Evolutionary conservation across 768 basidiomycete genomes (phyloP).

Genomic region (Calocybe cyanea): DNA sequence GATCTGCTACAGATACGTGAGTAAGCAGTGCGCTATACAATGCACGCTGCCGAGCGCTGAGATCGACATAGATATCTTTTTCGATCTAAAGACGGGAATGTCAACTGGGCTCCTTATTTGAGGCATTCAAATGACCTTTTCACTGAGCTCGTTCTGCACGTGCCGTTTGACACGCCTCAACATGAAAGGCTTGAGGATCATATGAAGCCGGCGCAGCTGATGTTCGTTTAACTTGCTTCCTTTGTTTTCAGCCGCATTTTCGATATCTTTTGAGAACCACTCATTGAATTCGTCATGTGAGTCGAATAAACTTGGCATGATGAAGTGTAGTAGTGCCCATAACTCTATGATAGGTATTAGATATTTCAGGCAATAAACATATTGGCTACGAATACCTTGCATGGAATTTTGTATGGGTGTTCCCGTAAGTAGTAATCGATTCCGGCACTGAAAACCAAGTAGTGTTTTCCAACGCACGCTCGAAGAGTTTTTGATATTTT

Average conservation of each 20-base stretch:
- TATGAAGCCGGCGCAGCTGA: slow-evolving; percentile 90
- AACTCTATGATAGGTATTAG: slow-evolving; percentile 56
- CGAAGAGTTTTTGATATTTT: slow-evolving; percentile 98
- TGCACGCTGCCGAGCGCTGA: slow-evolving; percentile 87
- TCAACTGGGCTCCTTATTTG: background rate
- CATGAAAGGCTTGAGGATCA: slow-evolving; percentile 99
- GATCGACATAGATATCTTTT: slow-evolving; percentile 89
- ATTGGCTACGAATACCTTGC: slow-evolving; percentile 67
- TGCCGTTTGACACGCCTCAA: slow-evolving; percentile 93
- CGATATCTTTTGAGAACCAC: slow-evolving; percentile 99
- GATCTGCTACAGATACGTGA: slow-evolving; percentile 92
- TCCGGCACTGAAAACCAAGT: slow-evolving; percentile 92
- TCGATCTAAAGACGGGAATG: slow-evolving; percentile 67
- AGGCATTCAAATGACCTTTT: slow-evolving; percentile 62
- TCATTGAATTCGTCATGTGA: slow-evolving; percentile 99
- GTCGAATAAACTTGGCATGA: slow-evolving; percentile 99
- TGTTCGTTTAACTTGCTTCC: slow-evolving; percentile 91
- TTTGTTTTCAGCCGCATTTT: slow-evolving; percentile 89
- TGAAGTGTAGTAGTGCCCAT: slow-evolving; percentile 98
- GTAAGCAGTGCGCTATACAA: slow-evolving; percentile 88
- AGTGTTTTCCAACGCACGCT: slow-evolving; percentile 97
- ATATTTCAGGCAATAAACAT: slow-evolving; percentile 1
- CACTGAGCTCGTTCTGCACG: slow-evolving; percentile 99
- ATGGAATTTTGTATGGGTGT: slow-evolving; percentile 99
- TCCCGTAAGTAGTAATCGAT: slow-evolving; percentile 90